Evolutionary conservation across 2,329 filamentous ascomycete genomes (phyloP).

Genomic region (Beauveria australis): DNA sequence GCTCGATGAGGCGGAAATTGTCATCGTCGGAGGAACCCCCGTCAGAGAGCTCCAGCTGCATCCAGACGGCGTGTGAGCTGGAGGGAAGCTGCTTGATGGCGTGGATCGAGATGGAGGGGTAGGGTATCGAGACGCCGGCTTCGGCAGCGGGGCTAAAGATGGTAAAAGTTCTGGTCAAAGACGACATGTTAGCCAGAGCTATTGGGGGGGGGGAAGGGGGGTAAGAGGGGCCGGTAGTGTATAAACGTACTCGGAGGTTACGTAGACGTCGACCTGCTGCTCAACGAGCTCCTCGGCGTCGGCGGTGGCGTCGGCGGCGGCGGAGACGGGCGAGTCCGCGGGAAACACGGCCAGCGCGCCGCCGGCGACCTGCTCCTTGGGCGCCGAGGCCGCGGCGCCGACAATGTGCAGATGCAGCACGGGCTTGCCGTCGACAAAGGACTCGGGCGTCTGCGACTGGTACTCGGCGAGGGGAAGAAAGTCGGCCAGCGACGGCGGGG

Average conservation of each 20-base stretch:
- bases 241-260: slow-evolving; percentile 45
- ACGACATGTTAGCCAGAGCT: background rate
- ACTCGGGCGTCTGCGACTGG: slow-evolving; percentile 62
- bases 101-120: slow-evolving; percentile 67
- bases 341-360: slow-evolving; percentile 47
- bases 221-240: too few relatives aligned
- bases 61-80: slow-evolving; percentile 46
- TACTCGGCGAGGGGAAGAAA: slow-evolving; percentile 62
- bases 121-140: slow-evolving; percentile 61
- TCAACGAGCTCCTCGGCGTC: slow-evolving; percentile 30
- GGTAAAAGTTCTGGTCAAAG: slow-evolving; percentile 36
- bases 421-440: slow-evolving; percentile 63
- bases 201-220: background rate
- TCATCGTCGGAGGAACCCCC: slow-evolving; percentile 45
- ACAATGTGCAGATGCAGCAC: slow-evolving; percentile 58
- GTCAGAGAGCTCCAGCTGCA: slow-evolving; percentile 59
- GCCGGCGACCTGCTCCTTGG: slow-evolving; percentile 38
- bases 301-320: slow-evolving; percentile 19
- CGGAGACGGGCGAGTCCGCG: slow-evolving; percentile 23
- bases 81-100: slow-evolving; percentile 54
- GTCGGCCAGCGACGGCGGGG: slow-evolving; percentile 46
- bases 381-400: slow-evolving; percentile 49
- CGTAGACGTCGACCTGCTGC: slow-evolving; percentile 47
- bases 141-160: slow-evolving; percentile 53
- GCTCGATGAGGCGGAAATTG: slow-evolving; percentile 57